Base-by-base conservation (phyloP, 495 filamentous ascomycete genomes). In the Parmelia sp. region DNA sequence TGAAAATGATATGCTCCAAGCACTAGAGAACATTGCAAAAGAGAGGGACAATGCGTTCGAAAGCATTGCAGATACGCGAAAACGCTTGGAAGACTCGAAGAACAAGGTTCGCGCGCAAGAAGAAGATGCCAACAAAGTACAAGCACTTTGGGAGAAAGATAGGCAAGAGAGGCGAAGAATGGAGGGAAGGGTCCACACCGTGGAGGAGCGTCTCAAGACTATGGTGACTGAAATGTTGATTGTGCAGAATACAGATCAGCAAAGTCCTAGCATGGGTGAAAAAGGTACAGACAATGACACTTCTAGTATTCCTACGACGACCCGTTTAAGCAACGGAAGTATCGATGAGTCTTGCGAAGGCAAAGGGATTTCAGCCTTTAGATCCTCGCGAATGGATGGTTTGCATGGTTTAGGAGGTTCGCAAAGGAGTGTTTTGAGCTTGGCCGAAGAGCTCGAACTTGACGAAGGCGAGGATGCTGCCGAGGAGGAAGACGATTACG, bases 401-500 rank as follows among this genome's bases (percentile, higher is more conserved):
- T 67, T 74, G 14, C 84, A 86, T 62, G 80, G 79, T 11, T 77
- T 82, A 65, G 83, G 77, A 27, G 67, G 72, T 6, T 67, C 71
- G 14, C 88, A 87, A 70, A 69, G 77, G 25, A 86, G 86, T 59
- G 89, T 89, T 12, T 69, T 91, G 44, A 94, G 87, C 68, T 76
- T 98, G 47, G 94, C 94, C 12, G 90, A 97, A 68, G 94, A 98
- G 79, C 80, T 98, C 64, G 86, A 87, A 59, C 87, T 95, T 47
- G 90, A 90, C 62, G 89, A 89, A 56, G 89, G 89, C 19, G 27
- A 33, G 58, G 87, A 88, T 29, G 88, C 90, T 58, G 72, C 76
- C 72, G 79, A 78, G 31, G 65, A 69, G 21, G 72, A 73, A 36
- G 76, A 79, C 5, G 71, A 78, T 35, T 74, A 76, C 37, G 49